These are phyloP conservation scores for Fusarium sp. DNA, from an alignment of 2,329 filamentous ascomycete species.

Conservation along the genomic window DNA sequence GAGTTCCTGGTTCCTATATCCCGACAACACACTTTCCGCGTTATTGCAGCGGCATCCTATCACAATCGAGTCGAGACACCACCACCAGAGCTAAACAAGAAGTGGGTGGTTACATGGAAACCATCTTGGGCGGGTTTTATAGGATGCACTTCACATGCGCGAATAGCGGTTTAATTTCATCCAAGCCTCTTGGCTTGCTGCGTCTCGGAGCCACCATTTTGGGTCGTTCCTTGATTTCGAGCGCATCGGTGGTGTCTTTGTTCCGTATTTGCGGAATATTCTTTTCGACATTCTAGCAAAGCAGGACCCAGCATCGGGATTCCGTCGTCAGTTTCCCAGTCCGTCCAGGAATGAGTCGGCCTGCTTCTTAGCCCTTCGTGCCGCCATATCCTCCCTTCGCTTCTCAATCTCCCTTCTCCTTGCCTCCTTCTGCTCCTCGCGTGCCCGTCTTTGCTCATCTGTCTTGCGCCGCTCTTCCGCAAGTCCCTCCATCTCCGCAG, in stretches of 20 bases:
- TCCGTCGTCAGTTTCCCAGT: constrained; percentile 46
- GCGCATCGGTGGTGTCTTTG: constrained; percentile 14
- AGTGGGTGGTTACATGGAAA: constrained; percentile 18
- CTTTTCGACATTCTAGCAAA: neutral
- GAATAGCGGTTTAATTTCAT: constrained; percentile 10
- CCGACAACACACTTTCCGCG: constrained; percentile 5
- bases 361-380: constrained; percentile 68
- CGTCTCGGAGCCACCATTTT: constrained; percentile 25
- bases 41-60: constrained; percentile 13
- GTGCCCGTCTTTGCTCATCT: constrained; percentile 66
- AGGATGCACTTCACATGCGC: constrained; percentile 17
- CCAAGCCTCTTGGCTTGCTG: constrained; percentile 23
- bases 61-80: constrained; percentile 2
- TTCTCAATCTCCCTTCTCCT: constrained; percentile 71
- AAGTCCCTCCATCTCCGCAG: constrained; percentile 78
- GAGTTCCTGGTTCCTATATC: constrained; percentile 12
- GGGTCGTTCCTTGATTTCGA: constrained; percentile 13
- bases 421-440: constrained; percentile 65
- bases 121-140: constrained; percentile 8
- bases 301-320: constrained; percentile 7
- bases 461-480: constrained; percentile 73
- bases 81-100: constrained; percentile 15
- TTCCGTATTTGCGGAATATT: constrained; percentile 26
- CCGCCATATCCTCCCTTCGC: constrained; percentile 69
- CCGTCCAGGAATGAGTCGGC: constrained; percentile 77